phyloP scores from a whole-genome alignment of 2,329 filamentous ascomycete species.

The Penicillium sp. region DNA sequence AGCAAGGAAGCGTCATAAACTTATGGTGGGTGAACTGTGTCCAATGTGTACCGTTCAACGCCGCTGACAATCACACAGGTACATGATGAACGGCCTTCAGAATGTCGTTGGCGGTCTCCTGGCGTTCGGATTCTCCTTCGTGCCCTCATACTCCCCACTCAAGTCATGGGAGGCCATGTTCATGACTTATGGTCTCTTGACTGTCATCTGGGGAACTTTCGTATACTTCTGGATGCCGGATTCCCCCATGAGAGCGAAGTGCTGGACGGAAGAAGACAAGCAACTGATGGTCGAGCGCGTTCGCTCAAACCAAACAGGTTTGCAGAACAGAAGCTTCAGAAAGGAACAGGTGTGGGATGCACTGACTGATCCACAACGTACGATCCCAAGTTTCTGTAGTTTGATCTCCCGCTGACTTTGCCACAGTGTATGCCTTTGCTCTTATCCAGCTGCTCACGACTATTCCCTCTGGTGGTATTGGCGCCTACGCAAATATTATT shows the following conservation, averaged over 20 bases:
- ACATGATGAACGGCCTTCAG: slow-evolving; percentile 74
- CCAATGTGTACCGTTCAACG: background rate
- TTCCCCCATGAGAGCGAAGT: slow-evolving; percentile 69
- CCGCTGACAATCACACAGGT: slow-evolving; percentile 37
- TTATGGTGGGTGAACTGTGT: slow-evolving; percentile 56
- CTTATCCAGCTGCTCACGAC: slow-evolving; percentile 69
- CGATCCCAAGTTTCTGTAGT: slow-evolving; percentile 52
- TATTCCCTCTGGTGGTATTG: slow-evolving; percentile 70
- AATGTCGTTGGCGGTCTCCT: slow-evolving; percentile 71
- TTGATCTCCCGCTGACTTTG: background rate
- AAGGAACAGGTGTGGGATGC: slow-evolving; percentile 57
- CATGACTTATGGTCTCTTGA: slow-evolving; percentile 63
- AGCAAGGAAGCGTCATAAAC: slow-evolving; percentile 66
- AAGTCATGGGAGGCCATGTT: slow-evolving; percentile 70
- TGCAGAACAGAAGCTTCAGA: slow-evolving; percentile 59
- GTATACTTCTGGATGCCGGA: slow-evolving; percentile 66
- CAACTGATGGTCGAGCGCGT: slow-evolving; percentile 63
- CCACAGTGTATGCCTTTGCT: slow-evolving; percentile 14
- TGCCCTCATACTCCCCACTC: slow-evolving; percentile 51
- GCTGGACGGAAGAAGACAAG: slow-evolving; percentile 67
- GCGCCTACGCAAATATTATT: slow-evolving; percentile 73
- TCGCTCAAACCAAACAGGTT: slow-evolving; percentile 60
- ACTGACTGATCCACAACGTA: slow-evolving; percentile 65
- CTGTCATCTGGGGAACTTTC: slow-evolving; percentile 64
- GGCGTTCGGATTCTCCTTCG: slow-evolving; percentile 56